Conservation (phyloP, 306 rosid species). For the Dryas drummondii region DNA sequence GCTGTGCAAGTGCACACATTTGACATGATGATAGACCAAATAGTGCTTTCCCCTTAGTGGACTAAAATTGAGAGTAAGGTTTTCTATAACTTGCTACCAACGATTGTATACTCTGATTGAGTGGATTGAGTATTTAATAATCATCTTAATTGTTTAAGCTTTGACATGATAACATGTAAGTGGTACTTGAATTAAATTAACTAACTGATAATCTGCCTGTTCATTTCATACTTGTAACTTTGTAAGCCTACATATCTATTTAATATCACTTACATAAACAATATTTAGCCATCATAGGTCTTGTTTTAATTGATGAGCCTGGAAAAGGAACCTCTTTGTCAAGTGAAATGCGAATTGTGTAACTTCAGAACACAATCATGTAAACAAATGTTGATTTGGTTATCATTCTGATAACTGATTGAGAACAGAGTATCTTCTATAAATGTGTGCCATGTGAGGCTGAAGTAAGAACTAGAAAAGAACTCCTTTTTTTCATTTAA, state of each 20-base stretch:
- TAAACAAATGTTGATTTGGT: not conserved
- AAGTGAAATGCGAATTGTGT: not conserved
- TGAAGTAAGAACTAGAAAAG: not conserved
- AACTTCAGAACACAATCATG: not conserved
- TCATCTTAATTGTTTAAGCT: not conserved
- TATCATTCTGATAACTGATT: not conserved
- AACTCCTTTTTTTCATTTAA: not conserved
- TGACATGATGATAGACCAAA: not conserved
- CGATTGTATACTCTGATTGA: not conserved
- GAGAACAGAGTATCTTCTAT: not conserved
- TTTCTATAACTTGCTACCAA: not conserved
- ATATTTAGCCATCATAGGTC: not conserved
- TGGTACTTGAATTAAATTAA: constrained; percentile 9
- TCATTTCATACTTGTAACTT: not conserved
- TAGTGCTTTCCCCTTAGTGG: not conserved
- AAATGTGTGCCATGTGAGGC: not conserved
- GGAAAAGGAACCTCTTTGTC: not conserved
- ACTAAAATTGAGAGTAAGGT: not conserved
- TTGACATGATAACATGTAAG: not conserved
- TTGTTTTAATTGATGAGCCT: not conserved
- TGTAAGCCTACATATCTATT: not conserved
- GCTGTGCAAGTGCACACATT: constrained; percentile 1
- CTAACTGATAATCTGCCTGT: not conserved
- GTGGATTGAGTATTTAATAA: not conserved
- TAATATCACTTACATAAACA: not conserved